phyloP scores from a whole-genome alignment of 2,329 filamentous ascomycete species.

The Venturia aucupariae region DNA sequence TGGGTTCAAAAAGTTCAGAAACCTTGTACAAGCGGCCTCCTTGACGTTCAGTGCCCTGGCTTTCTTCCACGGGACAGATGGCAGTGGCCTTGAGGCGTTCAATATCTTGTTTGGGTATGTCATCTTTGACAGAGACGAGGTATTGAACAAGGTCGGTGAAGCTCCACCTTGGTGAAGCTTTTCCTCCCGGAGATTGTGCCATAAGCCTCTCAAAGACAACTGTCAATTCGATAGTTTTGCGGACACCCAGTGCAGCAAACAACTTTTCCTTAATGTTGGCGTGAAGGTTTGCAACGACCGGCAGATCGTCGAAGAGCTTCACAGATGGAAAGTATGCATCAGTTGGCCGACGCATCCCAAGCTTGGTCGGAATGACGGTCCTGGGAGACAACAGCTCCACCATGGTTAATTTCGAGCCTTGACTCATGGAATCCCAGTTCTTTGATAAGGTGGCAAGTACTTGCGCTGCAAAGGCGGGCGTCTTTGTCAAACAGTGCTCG shows the following conservation, averaged over 20 bases:
- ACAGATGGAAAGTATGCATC: conserved; percentile 93
- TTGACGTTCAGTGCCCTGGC: conserved; percentile 18
- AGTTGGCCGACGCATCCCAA: conserved; percentile 74
- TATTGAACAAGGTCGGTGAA: conserved; percentile 88
- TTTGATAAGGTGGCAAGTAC: conserved; percentile 77
- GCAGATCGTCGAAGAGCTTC: conserved; percentile 87
- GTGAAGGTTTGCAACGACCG: conserved; percentile 63
- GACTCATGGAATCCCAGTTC: conserved; percentile 74
- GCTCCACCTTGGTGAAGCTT: conserved; percentile 63
- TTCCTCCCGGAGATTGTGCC: conserved; percentile 36
- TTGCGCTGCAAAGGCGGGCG: conserved; percentile 64
- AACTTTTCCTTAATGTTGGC: conserved; percentile 84
- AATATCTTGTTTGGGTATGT: conserved; percentile 78
- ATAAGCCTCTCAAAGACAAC: conserved; percentile 87
- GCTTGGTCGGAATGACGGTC: conserved; percentile 78
- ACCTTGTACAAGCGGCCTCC: conserved; percentile 52
- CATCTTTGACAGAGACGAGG: conserved; percentile 75
- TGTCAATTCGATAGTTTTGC: conserved; percentile 89
- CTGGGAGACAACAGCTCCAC: conserved; percentile 52
- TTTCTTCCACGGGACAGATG: conserved; percentile 69
- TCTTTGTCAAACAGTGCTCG: conserved; percentile 61
- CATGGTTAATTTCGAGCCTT: conserved; percentile 56
- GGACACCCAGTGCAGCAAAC: conserved; percentile 69
- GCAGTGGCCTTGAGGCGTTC: conserved; percentile 66
- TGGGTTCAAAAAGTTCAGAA: conserved; percentile 74